Evolutionary conservation across 495 filamentous ascomycete genomes (phyloP).

Genomic region (Parmelia sp.): DNA sequence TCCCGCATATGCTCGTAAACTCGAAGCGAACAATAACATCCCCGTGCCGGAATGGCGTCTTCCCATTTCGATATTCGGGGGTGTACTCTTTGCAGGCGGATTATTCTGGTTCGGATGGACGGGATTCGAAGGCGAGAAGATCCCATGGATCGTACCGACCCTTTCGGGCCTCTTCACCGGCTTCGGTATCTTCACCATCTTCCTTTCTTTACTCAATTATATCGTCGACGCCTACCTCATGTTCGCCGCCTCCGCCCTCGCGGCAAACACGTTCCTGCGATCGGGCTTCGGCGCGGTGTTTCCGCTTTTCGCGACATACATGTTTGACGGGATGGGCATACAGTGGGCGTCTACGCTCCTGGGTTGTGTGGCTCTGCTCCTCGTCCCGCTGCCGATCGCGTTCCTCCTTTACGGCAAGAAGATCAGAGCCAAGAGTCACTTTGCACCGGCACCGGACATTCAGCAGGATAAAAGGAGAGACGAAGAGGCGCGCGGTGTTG

Average conservation of each 20-base stretch:
- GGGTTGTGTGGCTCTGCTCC: conserved; percentile 37
- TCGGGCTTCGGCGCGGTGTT: conserved; percentile 59
- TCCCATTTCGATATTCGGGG: conserved; percentile 52
- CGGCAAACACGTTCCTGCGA: conserved; percentile 62
- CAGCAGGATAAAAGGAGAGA: neutral
- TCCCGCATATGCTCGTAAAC: conserved; percentile 45
- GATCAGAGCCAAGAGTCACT: conserved; percentile 33
- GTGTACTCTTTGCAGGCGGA: conserved; percentile 49
- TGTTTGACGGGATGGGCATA: conserved; percentile 36
- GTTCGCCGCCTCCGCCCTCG: conserved; percentile 56
- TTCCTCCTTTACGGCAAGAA: conserved; percentile 35
- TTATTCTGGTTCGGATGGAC: conserved; percentile 65
- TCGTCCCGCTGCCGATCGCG: conserved; percentile 22
- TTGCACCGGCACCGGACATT: conserved; percentile 27
- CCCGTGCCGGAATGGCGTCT: conserved; percentile 56
- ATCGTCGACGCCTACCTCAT: conserved; percentile 58
- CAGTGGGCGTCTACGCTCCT: conserved; percentile 32
- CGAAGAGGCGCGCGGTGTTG: conserved; percentile 6
- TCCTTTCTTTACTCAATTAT: conserved; percentile 57
- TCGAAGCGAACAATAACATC: conserved; percentile 43
- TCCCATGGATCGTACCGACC: conserved; percentile 44
- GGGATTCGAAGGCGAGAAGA: conserved; percentile 32
- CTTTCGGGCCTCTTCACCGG: conserved; percentile 47
- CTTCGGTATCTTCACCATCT: conserved; percentile 49
- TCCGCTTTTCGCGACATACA: conserved; percentile 21